These are phyloP conservation scores for Phytophthora sp. DNA, from an alignment of 352 stramenopile genomes.

Conservation along the genomic window DNA sequence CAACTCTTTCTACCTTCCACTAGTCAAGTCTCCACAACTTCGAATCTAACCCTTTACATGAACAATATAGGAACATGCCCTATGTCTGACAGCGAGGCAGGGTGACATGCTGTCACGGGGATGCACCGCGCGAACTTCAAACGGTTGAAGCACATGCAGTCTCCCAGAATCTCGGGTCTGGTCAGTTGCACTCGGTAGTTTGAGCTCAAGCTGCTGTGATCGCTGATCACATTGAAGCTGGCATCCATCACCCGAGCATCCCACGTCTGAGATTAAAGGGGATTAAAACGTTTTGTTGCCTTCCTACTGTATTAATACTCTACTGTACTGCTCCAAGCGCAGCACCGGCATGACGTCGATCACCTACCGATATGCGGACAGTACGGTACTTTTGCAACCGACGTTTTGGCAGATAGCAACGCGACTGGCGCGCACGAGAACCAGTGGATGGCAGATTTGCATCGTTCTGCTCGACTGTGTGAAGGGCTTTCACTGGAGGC, in stretches of 20 bases:
- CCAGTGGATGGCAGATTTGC: constrained; percentile 20
- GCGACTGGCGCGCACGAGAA: constrained; percentile 11
- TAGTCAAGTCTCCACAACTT: too few species aligned
- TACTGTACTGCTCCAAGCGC: background rate
- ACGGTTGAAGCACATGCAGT: constrained; percentile 5
- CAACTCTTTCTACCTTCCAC: too few species aligned
- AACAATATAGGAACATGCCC: too few species aligned
- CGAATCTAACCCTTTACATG: too few species aligned
- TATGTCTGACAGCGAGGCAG: too few species aligned
- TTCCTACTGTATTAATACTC: too few species aligned
- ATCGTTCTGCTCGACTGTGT: constrained; percentile 29
- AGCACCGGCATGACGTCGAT: constrained; percentile 12
- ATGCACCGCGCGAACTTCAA: constrained; percentile 1
- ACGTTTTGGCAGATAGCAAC: background rate
- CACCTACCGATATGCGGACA: background rate
- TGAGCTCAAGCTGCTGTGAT: background rate
- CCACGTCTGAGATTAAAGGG: constrained; percentile 23
- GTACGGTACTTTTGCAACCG: background rate
- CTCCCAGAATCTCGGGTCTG: too few species aligned
- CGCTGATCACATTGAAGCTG: constrained; percentile 20
- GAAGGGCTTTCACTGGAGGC: too few species aligned
- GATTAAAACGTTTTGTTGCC: background rate
- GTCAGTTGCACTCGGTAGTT: background rate
- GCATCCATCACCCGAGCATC: constrained; percentile 5
- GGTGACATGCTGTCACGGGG: too few species aligned